Evolutionary conservation across 2,329 filamentous ascomycete species (phyloP).

Genomic region (Epichloe bromicola): DNA sequence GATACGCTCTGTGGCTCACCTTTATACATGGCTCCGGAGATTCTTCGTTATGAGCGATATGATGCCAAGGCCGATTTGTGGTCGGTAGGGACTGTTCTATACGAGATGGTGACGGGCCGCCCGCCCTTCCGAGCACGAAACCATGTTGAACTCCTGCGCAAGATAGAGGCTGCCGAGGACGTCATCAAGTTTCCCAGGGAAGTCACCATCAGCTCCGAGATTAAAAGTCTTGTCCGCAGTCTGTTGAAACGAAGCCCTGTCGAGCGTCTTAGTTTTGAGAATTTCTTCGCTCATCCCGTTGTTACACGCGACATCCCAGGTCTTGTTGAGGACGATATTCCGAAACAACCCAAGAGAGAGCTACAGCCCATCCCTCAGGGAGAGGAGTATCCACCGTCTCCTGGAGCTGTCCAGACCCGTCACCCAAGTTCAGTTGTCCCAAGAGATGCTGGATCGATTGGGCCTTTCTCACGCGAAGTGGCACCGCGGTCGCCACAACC

Average conservation of each 20-base stretch:
- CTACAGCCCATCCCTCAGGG: conserved; percentile 20
- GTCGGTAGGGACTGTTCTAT: conserved; percentile 92
- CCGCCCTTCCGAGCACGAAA: conserved; percentile 88
- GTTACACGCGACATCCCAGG: conserved; percentile 67
- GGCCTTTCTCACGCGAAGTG: conserved; percentile 31
- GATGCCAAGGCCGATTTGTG: conserved; percentile 94
- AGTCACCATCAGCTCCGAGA: conserved; percentile 54
- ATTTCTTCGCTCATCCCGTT: conserved; percentile 67
- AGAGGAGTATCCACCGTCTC: conserved; percentile 15
- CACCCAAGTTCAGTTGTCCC: conserved; percentile 19
- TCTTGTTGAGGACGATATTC: conserved; percentile 63
- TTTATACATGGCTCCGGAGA: conserved; percentile 97
- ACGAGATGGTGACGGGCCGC: conserved; percentile 85
- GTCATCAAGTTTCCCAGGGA: conserved; percentile 75
- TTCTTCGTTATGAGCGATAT: conserved; percentile 92
- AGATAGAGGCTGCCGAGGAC: conserved; percentile 83
- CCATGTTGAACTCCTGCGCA: conserved; percentile 84
- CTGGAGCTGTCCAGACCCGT: conserved; percentile 16
- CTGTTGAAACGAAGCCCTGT: conserved; percentile 77
- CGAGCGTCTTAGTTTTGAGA: conserved; percentile 73
- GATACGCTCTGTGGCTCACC: conserved; percentile 95
- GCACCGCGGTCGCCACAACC: conserved; percentile 29
- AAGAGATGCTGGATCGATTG: conserved; percentile 21
- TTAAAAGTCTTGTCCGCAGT: conserved; percentile 68
- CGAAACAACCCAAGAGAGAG: conserved; percentile 26